These are phyloP conservation scores for Sequoia sempervirens DNA, from an alignment of 75 land plant genomes.

Conservation along the genomic window DNA sequence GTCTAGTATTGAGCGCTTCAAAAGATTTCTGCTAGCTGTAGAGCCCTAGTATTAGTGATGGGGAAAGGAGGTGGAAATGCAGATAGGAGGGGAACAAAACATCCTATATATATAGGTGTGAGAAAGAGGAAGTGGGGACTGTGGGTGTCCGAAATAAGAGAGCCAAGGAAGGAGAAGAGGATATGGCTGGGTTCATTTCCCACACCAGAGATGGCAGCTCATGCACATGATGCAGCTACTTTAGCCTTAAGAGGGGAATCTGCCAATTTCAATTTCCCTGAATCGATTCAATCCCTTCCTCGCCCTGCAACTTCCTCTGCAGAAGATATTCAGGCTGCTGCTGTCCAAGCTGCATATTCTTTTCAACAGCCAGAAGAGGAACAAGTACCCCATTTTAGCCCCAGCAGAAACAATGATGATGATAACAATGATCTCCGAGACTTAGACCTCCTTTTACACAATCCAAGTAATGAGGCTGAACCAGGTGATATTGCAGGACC, in stretches of 20 bases:
- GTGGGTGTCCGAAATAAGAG: conserved; percentile 37
- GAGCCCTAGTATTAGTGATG: background rate
- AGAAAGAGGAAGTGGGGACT: conserved; percentile 29
- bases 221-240: conserved; percentile 30
- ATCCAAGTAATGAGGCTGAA: background rate
- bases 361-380: background rate
- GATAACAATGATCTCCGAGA: background rate
- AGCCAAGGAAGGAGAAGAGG: conserved; percentile 24
- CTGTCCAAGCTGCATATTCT: conserved; percentile 1
- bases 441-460: background rate
- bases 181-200: conserved; percentile 40
- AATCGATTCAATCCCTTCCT: conserved; percentile 6
- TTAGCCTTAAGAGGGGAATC: conserved; percentile 13
- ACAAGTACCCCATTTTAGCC: too few species aligned
- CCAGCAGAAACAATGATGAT: background rate
- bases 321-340: conserved; percentile 10
- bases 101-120: conserved; percentile 29
- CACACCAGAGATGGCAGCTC: conserved; percentile 37
- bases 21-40: too few species aligned
- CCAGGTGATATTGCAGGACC: background rate
- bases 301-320: background rate
- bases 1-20: too few species aligned
- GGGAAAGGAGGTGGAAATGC: too few species aligned
- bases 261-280: conserved; percentile 29
- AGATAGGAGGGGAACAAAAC: background rate